A percentile compares a stretch with the other conserved stretches of the same genome.
phyloP scores from a whole-genome alignment of 805 yeast genomes.

The Candida insectorum region DNA sequence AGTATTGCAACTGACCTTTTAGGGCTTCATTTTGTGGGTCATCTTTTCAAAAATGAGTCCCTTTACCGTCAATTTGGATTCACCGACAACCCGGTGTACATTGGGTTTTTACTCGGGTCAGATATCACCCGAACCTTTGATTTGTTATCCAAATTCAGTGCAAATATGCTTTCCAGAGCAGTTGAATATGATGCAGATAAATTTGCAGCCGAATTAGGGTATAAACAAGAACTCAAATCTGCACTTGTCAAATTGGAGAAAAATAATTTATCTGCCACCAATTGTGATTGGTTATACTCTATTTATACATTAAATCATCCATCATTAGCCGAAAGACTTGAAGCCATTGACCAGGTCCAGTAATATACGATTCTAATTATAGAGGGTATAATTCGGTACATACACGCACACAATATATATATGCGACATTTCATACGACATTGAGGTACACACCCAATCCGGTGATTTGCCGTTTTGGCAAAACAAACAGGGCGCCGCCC shows the following conservation, averaged over 20 bases:
- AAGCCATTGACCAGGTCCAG: conserved; percentile 1
- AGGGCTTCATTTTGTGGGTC: no score
- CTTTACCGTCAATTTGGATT: conserved; percentile 7
- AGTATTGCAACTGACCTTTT: no score
- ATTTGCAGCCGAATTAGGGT: conserved; percentile 5
- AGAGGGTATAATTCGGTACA: no score
- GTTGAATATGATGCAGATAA: conserved; percentile 7
- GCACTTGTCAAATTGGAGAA: conserved; percentile 5
- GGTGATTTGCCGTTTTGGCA: no score
- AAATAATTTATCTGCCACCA: conserved; percentile 6
- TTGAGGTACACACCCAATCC: no score
- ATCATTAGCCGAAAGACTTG: conserved; percentile 5
- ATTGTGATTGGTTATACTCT: conserved; percentile 7
- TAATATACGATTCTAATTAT: no score
- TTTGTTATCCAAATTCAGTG: not conserved
- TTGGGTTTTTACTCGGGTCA: conserved; percentile 3
- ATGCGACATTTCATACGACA: no score
- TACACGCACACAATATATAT: no score
- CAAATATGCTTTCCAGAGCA: conserved; percentile 3
- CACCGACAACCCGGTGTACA: conserved; percentile 1
- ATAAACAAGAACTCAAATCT: not conserved
- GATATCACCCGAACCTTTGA: conserved; percentile 1
- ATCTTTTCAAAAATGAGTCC: not conserved
- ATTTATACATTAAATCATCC: conserved; percentile 6
- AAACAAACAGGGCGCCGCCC: no score